phyloP scores from a whole-genome alignment of 2,329 filamentous ascomycete genomes.

The Dactylellina cionopaga region DNA sequence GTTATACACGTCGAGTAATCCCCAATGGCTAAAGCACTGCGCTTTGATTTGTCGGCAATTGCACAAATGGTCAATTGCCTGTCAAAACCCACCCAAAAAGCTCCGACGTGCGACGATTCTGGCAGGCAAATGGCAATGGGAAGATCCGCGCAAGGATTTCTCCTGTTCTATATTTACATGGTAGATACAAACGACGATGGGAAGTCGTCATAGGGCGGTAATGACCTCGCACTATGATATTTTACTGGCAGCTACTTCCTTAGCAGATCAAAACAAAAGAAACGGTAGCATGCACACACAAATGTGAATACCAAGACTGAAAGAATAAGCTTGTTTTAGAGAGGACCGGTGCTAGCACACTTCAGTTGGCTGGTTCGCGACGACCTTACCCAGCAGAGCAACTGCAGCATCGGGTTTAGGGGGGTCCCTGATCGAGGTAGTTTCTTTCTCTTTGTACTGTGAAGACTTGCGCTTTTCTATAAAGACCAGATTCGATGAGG shows the following conservation, averaged over 20 bases:
- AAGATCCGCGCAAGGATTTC: conserved; percentile 16
- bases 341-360: conserved; percentile 6
- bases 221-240: neutral
- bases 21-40: too few species aligned
- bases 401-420: conserved; percentile 23
- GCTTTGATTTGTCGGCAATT: neutral
- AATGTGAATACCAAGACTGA: conserved; percentile 24
- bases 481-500: too few species aligned
- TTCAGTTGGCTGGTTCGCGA: conserved; percentile 21
- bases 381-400: conserved; percentile 39
- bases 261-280: neutral
- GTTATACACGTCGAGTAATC: too few species aligned
- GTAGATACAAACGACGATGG: neutral
- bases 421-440: conserved; percentile 28
- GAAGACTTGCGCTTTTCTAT: neutral
- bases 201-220: neutral
- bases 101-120: conserved; percentile 41
- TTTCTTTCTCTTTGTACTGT: neutral
- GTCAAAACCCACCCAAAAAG: conserved; percentile 25
- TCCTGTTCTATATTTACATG: neutral
- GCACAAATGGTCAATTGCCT: conserved; percentile 11
- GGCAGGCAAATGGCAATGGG: conserved; percentile 1
- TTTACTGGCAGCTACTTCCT: too few species aligned
- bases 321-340: conserved; percentile 45
- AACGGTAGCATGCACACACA: neutral